Evolutionary conservation across 768 basidiomycete genomes (phyloP).

Genomic region (Leccinum disarticulatum): DNA sequence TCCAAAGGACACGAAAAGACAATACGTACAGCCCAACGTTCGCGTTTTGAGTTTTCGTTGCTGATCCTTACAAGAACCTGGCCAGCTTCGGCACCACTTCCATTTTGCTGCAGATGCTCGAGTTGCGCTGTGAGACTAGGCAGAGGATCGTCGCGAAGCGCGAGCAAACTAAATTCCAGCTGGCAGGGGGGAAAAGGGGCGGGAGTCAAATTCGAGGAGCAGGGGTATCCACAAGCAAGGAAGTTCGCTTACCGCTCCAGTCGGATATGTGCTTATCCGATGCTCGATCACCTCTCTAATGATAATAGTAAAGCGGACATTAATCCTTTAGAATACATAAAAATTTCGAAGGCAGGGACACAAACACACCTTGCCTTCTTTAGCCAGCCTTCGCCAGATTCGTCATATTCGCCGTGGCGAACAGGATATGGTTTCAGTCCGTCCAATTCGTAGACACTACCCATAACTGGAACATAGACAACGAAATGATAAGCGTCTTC

Average conservation of each 20-base stretch:
- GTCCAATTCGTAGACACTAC: conserved; percentile 89
- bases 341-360: conserved; percentile 2
- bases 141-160: conserved; percentile 79
- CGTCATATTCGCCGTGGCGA: conserved; percentile 72
- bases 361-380: conserved; percentile 64
- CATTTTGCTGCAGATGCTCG: conserved; percentile 43
- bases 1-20: not conserved
- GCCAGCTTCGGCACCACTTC: conserved; percentile 44
- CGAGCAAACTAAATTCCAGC: conserved; percentile 92
- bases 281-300: conserved; percentile 78
- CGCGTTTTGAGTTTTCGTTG: conserved; percentile 72
- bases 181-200: conserved; percentile 29
- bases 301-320: conserved; percentile 13
- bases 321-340: conserved; percentile 13
- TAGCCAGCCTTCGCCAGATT: conserved; percentile 79
- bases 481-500: conserved; percentile 97
- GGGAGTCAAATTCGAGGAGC: conserved; percentile 2
- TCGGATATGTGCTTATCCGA: conserved; percentile 88
- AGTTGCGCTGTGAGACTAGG: conserved; percentile 65
- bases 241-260: conserved; percentile 66
- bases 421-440: conserved; percentile 81
- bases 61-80: conserved; percentile 57
- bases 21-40: conserved; percentile 75
- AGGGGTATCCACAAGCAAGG: conserved; percentile 14
- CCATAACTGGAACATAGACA: conserved; percentile 85